Evolutionary conservation across 345 rosid genomes (phyloP).

Genomic region (Dovyalis caffra): DNA sequence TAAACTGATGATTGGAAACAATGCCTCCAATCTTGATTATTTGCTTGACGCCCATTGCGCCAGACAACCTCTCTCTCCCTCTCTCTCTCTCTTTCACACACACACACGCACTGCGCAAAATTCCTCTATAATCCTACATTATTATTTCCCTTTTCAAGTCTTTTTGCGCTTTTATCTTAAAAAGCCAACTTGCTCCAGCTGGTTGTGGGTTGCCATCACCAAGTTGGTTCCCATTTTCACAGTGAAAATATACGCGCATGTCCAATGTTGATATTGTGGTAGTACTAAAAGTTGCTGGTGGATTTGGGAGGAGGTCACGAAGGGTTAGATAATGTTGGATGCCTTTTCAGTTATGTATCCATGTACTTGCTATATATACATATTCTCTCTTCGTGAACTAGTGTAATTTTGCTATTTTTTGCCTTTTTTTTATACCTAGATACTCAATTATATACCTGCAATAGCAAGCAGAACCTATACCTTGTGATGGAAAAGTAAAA

Average conservation of each 20-base stretch:
- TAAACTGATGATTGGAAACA: too few relatives aligned
- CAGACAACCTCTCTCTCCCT: neutral
- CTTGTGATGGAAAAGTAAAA: too few relatives aligned
- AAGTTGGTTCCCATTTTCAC: neutral
- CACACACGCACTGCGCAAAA: too few relatives aligned
- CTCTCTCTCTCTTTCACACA: neutral
- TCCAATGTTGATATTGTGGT: neutral
- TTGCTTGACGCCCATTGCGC: neutral
- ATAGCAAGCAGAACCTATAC: neutral
- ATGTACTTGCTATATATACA: neutral
- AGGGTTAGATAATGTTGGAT: neutral
- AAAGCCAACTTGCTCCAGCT: neutral
- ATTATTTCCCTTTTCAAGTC: too few relatives aligned
- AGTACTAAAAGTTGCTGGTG: neutral
- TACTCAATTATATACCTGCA: neutral
- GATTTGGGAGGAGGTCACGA: neutral
- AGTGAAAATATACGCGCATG: neutral
- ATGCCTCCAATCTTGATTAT: too few relatives aligned
- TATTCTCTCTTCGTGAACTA: neutral
- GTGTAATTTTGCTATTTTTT: neutral
- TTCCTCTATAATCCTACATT: neutral
- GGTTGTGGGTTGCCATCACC: neutral
- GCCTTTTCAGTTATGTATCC: conserved; percentile 2
- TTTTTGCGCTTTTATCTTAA: neutral
- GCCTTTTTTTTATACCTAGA: neutral